A percentile compares a stretch with the other conserved stretches of the same genome.
phyloP scores from a whole-genome alignment of 2,329 filamentous ascomycete species.

The Coniosporium tulheliwenetii region DNA sequence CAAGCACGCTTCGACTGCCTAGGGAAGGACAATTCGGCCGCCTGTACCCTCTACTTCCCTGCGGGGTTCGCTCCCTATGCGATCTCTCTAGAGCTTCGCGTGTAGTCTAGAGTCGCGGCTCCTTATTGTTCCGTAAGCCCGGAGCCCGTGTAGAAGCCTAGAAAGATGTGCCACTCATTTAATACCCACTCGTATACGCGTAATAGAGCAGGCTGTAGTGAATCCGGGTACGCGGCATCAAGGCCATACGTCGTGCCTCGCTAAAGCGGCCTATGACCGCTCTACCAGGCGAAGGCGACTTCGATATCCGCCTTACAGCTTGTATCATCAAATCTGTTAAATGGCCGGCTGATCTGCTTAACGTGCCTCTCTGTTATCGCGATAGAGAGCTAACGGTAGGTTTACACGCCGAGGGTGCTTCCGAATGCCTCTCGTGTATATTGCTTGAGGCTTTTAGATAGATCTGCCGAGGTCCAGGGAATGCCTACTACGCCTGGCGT shows the following conservation, averaged over 20 bases:
- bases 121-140: too few relatives aligned
- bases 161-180: neutral
- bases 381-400: constrained; percentile 4
- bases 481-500: neutral
- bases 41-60: too few relatives aligned
- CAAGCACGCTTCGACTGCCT: too few relatives aligned
- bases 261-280: constrained; percentile 3
- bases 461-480: constrained; percentile 1
- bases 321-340: constrained; percentile 3
- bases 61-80: too few relatives aligned
- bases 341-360: constrained; percentile 2
- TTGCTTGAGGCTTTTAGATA: constrained; percentile 2
- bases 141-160: too few relatives aligned
- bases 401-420: neutral
- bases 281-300: constrained; percentile 4
- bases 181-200: constrained; percentile 1
- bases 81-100: too few relatives aligned
- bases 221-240: constrained; percentile 3
- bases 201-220: constrained; percentile 3
- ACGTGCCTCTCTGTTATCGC: constrained; percentile 3
- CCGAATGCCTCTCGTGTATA: neutral
- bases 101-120: too few relatives aligned
- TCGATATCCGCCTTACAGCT: constrained; percentile 1
- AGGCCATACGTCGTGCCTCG: constrained; percentile 3
- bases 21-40: too few relatives aligned